Evolutionary conservation across 1,139 yeast genomes (phyloP).

Genomic region (Saccharomyces pastorianus): DNA sequence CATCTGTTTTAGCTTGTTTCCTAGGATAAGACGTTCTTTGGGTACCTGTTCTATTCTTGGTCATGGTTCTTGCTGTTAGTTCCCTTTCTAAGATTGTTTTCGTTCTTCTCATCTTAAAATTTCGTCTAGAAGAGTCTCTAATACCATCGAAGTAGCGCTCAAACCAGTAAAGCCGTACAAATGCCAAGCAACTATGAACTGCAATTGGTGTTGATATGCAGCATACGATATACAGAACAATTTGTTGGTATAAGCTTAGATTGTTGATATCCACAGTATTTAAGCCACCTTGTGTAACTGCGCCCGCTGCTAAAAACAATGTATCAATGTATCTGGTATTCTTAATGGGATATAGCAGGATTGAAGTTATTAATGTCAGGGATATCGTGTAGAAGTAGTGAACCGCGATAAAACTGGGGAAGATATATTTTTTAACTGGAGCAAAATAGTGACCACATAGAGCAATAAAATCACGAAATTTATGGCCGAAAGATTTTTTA

Average conservation of each 20-base stretch:
- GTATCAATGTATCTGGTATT: conserved; percentile 69
- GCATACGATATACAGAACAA: conserved; percentile 51
- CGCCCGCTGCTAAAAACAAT: conserved; percentile 65
- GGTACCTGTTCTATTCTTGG: conserved; percentile 20
- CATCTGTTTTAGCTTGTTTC: conserved; percentile 4
- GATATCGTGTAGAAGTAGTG: conserved; percentile 61
- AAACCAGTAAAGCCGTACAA: conserved; percentile 82
- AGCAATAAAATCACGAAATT: conserved; percentile 33
- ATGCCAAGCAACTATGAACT: conserved; percentile 72
- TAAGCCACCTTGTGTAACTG: conserved; percentile 86
- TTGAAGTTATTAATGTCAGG: conserved; percentile 55
- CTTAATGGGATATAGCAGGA: conserved; percentile 65
- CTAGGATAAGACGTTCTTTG: neutral
- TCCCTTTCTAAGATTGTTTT: conserved; percentile 43
- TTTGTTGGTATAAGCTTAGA: conserved; percentile 67
- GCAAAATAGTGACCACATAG: conserved; percentile 28
- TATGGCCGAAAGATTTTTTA: conserved; percentile 34
- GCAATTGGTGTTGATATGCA: conserved; percentile 79
- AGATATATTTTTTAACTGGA: conserved; percentile 45
- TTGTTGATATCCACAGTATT: conserved; percentile 65
- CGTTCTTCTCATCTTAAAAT: conserved; percentile 71
- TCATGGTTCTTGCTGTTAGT: conserved; percentile 48
- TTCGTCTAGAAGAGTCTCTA: conserved; percentile 60
- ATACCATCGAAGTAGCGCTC: conserved; percentile 82
- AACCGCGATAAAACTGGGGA: conserved; percentile 71